Conservation (phyloP, 148 eudicot species). For the Tetragonia tetragonoides region DNA sequence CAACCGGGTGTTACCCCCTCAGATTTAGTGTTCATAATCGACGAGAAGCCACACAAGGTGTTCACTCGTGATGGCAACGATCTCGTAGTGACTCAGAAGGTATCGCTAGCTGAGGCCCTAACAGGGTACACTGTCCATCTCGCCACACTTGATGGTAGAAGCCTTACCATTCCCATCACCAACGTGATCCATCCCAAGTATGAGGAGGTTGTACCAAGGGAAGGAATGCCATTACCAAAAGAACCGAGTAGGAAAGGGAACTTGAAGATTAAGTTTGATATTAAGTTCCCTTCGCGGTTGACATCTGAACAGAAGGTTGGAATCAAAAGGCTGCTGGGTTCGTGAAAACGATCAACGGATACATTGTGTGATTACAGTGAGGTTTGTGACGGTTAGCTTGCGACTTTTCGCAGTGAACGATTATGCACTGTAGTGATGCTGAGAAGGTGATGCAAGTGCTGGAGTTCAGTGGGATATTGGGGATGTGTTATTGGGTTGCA, state of each 20-base stretch:
- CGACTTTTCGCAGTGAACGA: too few species aligned
- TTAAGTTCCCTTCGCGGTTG: conserved; percentile 58
- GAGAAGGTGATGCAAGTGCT: too few species aligned
- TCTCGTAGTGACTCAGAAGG: conserved; percentile 37
- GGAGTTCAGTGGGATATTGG: too few species aligned
- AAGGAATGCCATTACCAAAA: conserved; percentile 76
- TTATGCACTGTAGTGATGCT: too few species aligned
- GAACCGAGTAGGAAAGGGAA: conserved; percentile 62
- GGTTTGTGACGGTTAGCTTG: too few species aligned
- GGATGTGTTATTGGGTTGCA: too few species aligned
- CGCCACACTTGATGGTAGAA: conserved; percentile 64
- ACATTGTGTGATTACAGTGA: not conserved
- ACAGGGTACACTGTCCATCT: conserved; percentile 52
- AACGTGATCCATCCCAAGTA: conserved; percentile 52
- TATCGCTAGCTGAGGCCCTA: conserved; percentile 62
- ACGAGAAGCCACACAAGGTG: conserved; percentile 67
- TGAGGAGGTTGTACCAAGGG: conserved; percentile 58
- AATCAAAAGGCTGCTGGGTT: conserved; percentile 48
- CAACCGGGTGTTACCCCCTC: conserved; percentile 55
- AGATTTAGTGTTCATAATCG: conserved; percentile 56
- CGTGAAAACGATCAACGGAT: not conserved
- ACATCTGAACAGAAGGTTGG: conserved; percentile 56
- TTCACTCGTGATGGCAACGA: conserved; percentile 73
- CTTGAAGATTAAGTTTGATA: conserved; percentile 59
- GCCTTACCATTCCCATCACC: conserved; percentile 43